A percentile compares a stretch with the other conserved stretches of the same genome.
phyloP scores from a whole-genome alignment of 1,284 basidiomycete species.

The Sanghuangporus baumii region DNA sequence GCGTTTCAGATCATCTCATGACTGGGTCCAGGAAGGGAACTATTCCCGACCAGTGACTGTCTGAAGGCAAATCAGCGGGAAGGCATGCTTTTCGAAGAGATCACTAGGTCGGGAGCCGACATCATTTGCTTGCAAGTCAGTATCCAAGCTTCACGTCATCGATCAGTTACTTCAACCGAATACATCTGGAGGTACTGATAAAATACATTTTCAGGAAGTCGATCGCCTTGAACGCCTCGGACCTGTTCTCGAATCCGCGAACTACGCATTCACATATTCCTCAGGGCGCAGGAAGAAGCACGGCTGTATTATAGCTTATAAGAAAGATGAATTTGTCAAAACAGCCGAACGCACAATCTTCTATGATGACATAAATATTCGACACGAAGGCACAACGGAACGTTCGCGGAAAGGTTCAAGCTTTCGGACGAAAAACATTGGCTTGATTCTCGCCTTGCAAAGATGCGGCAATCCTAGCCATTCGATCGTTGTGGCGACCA shows the following conservation, averaged over 20 bases:
- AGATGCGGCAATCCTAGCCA: constrained; percentile 22
- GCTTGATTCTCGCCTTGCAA: constrained; percentile 63
- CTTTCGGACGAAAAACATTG: constrained; percentile 81
- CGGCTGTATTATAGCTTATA: constrained; percentile 78
- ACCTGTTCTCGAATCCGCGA: constrained; percentile 21
- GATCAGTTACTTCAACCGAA: background rate
- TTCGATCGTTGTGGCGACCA: constrained; percentile 68
- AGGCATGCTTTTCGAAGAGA: constrained; percentile 71
- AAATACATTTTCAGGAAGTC: constrained; percentile 53
- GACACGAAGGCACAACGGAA: constrained; percentile 31
- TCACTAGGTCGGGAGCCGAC: constrained; percentile 62
- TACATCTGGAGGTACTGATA: background rate
- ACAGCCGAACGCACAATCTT: constrained; percentile 42
- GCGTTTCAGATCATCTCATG: background rate
- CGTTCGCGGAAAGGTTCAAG: constrained; percentile 48
- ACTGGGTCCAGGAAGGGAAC: constrained; percentile 57
- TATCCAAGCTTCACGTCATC: constrained; percentile 5
- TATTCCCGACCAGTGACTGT: constrained; percentile 83
- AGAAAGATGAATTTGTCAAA: constrained; percentile 43
- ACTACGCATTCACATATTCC: constrained; percentile 30
- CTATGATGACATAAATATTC: constrained; percentile 64
- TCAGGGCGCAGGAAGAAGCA: constrained; percentile 62
- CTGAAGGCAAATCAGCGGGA: constrained; percentile 68
- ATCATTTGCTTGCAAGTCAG: constrained; percentile 79
- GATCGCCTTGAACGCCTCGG: constrained; percentile 58